A percentile compares a stretch with the other conserved stretches of the same genome.
phyloP scores from a whole-genome alignment of 2,329 filamentous ascomycete species.

The Fulvia fulva region DNA sequence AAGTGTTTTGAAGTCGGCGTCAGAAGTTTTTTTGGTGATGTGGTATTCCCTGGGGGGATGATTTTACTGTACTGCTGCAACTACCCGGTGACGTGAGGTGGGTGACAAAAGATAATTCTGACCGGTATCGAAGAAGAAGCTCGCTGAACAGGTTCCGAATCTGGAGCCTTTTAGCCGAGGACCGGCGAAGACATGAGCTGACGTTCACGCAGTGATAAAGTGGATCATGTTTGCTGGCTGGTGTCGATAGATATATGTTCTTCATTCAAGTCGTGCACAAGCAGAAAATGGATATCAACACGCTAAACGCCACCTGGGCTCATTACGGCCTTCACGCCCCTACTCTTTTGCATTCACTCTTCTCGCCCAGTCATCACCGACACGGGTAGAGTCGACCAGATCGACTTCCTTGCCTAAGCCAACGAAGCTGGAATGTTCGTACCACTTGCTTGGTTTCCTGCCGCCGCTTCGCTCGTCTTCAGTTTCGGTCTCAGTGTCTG shows the following conservation, averaged over 20 bases:
- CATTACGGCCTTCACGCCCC: background rate
- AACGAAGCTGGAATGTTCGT: conserved; percentile 74
- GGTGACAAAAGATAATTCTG: background rate
- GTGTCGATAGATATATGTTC: background rate
- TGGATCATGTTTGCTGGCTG: background rate
- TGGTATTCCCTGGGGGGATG: too few relatives aligned
- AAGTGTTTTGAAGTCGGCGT: background rate
- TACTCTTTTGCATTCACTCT: conserved; percentile 62
- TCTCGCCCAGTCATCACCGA: conserved; percentile 83
- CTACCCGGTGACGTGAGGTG: background rate
- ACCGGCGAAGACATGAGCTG: background rate
- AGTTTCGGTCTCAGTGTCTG: conserved; percentile 71
- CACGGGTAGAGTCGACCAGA: conserved; percentile 75
- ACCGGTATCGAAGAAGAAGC: too few relatives aligned
- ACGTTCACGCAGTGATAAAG: background rate
- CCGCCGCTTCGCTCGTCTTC: conserved; percentile 51
- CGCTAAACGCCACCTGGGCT: background rate
- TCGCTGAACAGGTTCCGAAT: background rate
- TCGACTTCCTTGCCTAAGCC: conserved; percentile 83
- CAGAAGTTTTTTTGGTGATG: too few relatives aligned
- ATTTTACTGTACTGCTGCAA: background rate
- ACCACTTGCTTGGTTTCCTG: conserved; percentile 60
- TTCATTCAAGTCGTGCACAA: conserved; percentile 2
- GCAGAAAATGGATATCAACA: conserved; percentile 6
- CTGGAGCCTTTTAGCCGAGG: background rate